These are phyloP conservation scores for Hypoxylon sp. DNA, from an alignment of 2,329 filamentous ascomycete species.

Conservation along the genomic window DNA sequence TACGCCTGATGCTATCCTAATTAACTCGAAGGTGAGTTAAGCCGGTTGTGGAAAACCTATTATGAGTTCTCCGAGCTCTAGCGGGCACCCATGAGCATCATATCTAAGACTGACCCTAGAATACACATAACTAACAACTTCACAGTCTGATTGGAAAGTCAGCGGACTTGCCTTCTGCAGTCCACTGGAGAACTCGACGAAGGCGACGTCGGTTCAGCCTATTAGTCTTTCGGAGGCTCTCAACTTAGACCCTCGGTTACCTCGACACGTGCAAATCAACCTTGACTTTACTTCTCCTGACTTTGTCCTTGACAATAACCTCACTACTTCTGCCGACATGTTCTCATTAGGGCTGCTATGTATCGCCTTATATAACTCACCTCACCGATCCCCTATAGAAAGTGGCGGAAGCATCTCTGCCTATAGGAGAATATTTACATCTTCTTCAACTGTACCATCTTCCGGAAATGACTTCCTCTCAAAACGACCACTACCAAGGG, in stretches of 20 bases:
- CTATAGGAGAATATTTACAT: conserved; percentile 86
- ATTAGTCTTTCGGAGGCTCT: conserved; percentile 86
- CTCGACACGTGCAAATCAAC: conserved; percentile 84
- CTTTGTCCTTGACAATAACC: conserved; percentile 90
- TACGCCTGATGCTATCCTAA: conserved; percentile 90
- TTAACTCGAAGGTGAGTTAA: conserved; percentile 84
- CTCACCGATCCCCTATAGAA: conserved; percentile 87
- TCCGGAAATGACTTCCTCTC: conserved; percentile 86
- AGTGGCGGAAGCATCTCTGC: conserved; percentile 82
- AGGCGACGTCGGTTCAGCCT: conserved; percentile 79
- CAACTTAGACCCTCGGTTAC: conserved; percentile 86
- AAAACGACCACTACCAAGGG: conserved; percentile 81
- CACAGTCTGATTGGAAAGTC: conserved; percentile 95
- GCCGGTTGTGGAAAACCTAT: background rate
- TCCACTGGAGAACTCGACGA: conserved; percentile 79
- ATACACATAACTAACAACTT: conserved; percentile 47
- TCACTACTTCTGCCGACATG: conserved; percentile 87
- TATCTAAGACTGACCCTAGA: background rate
- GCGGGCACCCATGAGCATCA: background rate
- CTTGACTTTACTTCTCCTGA: conserved; percentile 95
- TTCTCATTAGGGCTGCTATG: conserved; percentile 93
- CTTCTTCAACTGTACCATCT: conserved; percentile 82
- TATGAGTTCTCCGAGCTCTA: conserved; percentile 1
- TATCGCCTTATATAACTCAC: conserved; percentile 92
- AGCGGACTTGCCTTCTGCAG: conserved; percentile 92